These are phyloP conservation scores for Waitea zeae DNA, from an alignment of 1,284 basidiomycete species.

Conservation along the genomic window DNA sequence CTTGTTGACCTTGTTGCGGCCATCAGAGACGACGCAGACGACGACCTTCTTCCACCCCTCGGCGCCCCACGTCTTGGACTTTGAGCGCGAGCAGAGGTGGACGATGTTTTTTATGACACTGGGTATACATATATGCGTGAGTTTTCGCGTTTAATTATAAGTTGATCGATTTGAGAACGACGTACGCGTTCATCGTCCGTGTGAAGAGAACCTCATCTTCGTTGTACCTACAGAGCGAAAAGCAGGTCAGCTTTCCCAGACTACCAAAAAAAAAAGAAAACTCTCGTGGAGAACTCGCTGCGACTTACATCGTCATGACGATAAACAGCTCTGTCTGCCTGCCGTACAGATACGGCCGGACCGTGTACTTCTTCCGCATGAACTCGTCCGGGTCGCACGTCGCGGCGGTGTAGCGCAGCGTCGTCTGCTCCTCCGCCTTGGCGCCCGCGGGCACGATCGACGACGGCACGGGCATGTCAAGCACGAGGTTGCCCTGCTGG, in stretches of 20 bases:
- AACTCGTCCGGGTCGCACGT: constrained; percentile 91
- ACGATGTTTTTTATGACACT: constrained; percentile 84
- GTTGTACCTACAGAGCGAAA: constrained; percentile 39
- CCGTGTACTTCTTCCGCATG: constrained; percentile 57
- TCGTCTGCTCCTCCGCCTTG: constrained; percentile 62
- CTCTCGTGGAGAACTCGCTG: no score
- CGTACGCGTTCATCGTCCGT: constrained; percentile 77
- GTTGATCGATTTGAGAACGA: constrained; percentile 9
- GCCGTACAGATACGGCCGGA: constrained; percentile 72
- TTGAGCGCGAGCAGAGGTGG: constrained; percentile 64
- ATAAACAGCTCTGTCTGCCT: constrained; percentile 89
- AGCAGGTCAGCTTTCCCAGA: background rate
- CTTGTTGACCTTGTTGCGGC: constrained; percentile 81
- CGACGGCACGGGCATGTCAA: constrained; percentile 66
- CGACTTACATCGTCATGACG: constrained; percentile 79
- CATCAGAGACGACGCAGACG: constrained; percentile 85
- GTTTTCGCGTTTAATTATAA: no score
- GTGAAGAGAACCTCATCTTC: constrained; percentile 81
- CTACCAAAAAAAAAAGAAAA: no score
- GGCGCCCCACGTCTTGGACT: constrained; percentile 86
- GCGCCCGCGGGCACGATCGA: constrained; percentile 50
- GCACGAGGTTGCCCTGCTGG: constrained; percentile 67
- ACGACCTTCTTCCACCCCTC: constrained; percentile 95
- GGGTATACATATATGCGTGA: background rate
- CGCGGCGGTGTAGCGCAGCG: constrained; percentile 82